Conservation (phyloP, 2,329 filamentous ascomycete species). For the Westerdykella aurantiaca region DNA sequence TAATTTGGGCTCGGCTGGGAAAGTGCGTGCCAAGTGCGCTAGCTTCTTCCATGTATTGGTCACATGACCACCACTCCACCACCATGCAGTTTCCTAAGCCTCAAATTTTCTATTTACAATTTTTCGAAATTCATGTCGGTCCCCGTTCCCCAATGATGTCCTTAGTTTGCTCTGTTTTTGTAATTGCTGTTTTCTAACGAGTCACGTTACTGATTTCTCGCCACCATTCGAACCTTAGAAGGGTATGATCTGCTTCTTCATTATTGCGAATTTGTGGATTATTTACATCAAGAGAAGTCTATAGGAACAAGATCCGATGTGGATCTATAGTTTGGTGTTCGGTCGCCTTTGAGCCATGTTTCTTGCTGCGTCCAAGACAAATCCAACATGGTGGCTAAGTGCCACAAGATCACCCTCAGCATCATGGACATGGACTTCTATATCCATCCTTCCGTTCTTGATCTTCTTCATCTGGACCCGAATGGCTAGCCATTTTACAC, state of each 20-base stretch:
- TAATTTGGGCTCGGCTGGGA: conserved; percentile 13
- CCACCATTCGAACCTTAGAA: too few species aligned
- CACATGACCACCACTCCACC: not conserved
- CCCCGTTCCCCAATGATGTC: not conserved
- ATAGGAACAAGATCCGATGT: not conserved
- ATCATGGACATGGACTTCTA: conserved; percentile 65
- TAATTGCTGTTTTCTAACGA: too few species aligned
- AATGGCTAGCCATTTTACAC: conserved; percentile 67
- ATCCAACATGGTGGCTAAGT: conserved; percentile 60
- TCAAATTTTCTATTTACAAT: not conserved
- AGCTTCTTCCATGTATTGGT: conserved; percentile 2
- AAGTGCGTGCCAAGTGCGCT: conserved; percentile 11
- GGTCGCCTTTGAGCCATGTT: conserved; percentile 52
- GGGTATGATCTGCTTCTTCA: too few species aligned
- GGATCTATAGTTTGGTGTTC: conserved; percentile 32
- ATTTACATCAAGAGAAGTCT: not conserved
- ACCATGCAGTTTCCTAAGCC: not conserved
- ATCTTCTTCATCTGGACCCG: conserved; percentile 61
- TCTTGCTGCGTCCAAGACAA: conserved; percentile 58
- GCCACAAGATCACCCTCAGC: conserved; percentile 59
- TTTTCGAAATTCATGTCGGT: not conserved
- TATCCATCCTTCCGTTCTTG: conserved; percentile 65
- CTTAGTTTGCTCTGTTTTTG: too few species aligned
- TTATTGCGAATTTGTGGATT: too few species aligned
- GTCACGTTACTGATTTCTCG: too few species aligned